These are phyloP conservation scores for Gossypioides kirkii DNA, from an alignment of 345 rosid species.

Conservation along the genomic window DNA sequence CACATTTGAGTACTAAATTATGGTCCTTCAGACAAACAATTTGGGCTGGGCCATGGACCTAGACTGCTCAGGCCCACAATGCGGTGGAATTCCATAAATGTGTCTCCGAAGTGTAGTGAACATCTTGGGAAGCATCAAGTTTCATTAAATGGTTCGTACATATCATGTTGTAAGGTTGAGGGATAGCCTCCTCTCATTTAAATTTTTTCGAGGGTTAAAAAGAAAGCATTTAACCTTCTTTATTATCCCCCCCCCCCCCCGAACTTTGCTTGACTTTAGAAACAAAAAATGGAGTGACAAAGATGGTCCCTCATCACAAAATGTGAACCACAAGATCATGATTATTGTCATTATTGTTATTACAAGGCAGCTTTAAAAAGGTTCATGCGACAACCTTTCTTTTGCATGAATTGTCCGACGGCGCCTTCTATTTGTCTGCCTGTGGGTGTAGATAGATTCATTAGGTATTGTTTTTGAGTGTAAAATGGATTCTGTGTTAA, in stretches of 20 bases:
- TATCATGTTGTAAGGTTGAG: too few relatives aligned
- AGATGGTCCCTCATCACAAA: background rate
- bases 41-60: background rate
- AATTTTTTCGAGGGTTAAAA: too few relatives aligned
- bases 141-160: too few relatives aligned
- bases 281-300: conserved; percentile 11
- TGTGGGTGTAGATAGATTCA: background rate
- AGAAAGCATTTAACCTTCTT: too few relatives aligned
- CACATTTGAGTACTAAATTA: too few relatives aligned
- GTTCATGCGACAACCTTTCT: background rate
- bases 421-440: background rate
- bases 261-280: conserved; percentile 8
- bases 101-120: background rate
- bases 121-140: too few relatives aligned
- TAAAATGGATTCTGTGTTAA: too few relatives aligned
- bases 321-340: background rate
- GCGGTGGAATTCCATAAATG: background rate
- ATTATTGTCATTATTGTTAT: too few relatives aligned
- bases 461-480: background rate
- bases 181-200: too few relatives aligned
- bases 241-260: too few relatives aligned
- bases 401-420: background rate
- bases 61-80: background rate
- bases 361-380: background rate
- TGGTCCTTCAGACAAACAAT: background rate